Conservation (phyloP, 208 protist species). For the Trypanosoma brucei region DNA sequence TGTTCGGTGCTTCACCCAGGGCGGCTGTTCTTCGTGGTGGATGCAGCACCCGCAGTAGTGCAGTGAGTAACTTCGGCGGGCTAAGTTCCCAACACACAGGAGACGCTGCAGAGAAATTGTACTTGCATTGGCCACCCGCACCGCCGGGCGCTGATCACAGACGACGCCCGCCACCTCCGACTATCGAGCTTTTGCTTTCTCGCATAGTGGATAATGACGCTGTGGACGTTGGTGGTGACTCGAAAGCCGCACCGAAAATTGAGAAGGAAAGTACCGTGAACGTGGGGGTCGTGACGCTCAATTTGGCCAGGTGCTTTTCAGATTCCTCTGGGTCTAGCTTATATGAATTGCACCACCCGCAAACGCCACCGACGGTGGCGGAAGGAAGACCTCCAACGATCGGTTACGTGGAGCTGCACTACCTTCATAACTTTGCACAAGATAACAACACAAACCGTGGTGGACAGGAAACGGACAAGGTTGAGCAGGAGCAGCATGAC, state of each 20-base stretch:
- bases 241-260: not conserved
- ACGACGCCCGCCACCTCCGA: slow-evolving; percentile 15
- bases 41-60: not conserved
- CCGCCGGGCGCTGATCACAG: not conserved
- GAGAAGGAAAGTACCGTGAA: not conserved
- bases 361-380: slow-evolving; percentile 1
- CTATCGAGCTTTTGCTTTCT: slow-evolving; percentile 20
- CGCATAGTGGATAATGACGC: not conserved
- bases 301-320: slow-evolving; percentile 17
- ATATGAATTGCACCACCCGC: slow-evolving; percentile 16
- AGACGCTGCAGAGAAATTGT: slow-evolving; percentile 2
- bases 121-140: slow-evolving; percentile 25
- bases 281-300: slow-evolving; percentile 12
- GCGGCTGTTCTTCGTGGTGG: not conserved
- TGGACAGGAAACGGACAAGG: not conserved
- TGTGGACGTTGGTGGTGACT: not conserved
- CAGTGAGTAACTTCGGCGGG: not conserved
- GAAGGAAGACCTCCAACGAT: slow-evolving; percentile 12
- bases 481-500: not conserved
- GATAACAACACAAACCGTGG: not conserved
- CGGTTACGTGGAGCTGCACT: slow-evolving; percentile 41
- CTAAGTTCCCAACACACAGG: not conserved
- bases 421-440: slow-evolving; percentile 41
- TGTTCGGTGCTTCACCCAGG: not conserved
- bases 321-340: slow-evolving; percentile 2